These are phyloP conservation scores for Malassezia globosa DNA, from an alignment of 1,284 basidiomycete species.

Conservation along the genomic window DNA sequence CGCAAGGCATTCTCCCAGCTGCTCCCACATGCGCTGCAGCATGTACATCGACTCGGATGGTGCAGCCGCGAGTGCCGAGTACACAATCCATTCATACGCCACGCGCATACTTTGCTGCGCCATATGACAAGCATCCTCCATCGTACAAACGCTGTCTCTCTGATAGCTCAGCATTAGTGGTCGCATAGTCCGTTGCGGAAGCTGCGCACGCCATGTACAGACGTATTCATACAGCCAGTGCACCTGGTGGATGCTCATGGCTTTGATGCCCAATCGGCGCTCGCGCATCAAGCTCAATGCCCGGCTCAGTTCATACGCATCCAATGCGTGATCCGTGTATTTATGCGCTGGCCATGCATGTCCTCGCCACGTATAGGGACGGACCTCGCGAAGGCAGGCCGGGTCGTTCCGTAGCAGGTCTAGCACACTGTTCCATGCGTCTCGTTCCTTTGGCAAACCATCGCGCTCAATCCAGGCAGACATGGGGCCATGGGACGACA, in stretches of 20 bases:
- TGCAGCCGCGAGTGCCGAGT: neutral
- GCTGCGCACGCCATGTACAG: neutral
- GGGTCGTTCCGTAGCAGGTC: too few species aligned
- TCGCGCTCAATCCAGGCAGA: neutral
- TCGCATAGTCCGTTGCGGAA: neutral
- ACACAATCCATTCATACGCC: constrained; percentile 7
- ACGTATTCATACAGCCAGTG: neutral
- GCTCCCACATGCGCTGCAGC: neutral
- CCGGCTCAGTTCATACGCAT: too few species aligned
- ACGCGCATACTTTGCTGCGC: neutral
- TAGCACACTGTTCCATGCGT: too few species aligned
- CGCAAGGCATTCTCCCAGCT: constrained; percentile 5
- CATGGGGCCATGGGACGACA: neutral
- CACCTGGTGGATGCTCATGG: neutral
- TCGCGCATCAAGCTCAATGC: too few species aligned
- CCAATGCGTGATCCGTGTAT: too few species aligned
- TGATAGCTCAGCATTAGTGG: too few species aligned
- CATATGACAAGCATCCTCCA: neutral
- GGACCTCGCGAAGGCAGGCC: too few species aligned
- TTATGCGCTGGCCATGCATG: too few species aligned
- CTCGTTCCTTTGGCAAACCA: too few species aligned
- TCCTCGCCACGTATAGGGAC: too few species aligned
- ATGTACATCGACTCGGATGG: neutral
- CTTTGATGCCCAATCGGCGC: too few species aligned
- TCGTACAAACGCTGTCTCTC: too few species aligned